Base-by-base conservation (phyloP, 805 yeast species). In the Candida boleticola region DNA sequence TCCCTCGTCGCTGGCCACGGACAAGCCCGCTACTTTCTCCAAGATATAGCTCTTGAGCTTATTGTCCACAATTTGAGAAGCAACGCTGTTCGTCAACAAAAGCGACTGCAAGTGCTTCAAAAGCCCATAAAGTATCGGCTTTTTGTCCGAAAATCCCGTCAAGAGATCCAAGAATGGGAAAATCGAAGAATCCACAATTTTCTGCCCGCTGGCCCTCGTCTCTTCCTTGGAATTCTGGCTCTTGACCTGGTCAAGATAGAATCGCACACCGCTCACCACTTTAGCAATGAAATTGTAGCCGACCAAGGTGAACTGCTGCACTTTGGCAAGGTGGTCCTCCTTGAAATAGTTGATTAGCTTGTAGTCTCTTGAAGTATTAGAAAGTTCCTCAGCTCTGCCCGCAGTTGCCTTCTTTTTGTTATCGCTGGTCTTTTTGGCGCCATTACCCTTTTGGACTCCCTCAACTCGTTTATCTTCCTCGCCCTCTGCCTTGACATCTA, bases 121-220 rank as follows among this genome's bases (percentile, higher is more conserved):
- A 4, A 49, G 13, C 2, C 49, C 45, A 11, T 44, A 23, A 10
- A 53, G 36, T 16, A 57, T 33, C 7, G 61, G 60, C 32, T 53
- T 54, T 20, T 53, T 36, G 22, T 31, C 23, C 20, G 53, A 48
- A 30, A 59, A 43, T 21, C 41, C 37, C 6, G 54, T 50, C 21
- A 57, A 11, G 1, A 55, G 46, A 36, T 57, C 52, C 9, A 55
- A 4, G 9, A 59, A 45, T 13, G 44, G 39, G 33, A 57, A 40
- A 6, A 58, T 41, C 3, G 58, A 51, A 9, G 57, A 50, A 22
- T 45, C 39, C n/a, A 37, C 23, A 13, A 11, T 26, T 5, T 5
- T 25, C 3, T 26, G 5, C 13, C 13, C 18, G 3, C 10, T 7
- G 10, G 10, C 27, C 7, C 11, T 7, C 27, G 19, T 3, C 19